Percentiles rank a stretch among this genome's conserved stretches.
Evolutionary conservation across 2,329 filamentous ascomycete species (phyloP).

Genomic region (Neonectria hederae): DNA sequence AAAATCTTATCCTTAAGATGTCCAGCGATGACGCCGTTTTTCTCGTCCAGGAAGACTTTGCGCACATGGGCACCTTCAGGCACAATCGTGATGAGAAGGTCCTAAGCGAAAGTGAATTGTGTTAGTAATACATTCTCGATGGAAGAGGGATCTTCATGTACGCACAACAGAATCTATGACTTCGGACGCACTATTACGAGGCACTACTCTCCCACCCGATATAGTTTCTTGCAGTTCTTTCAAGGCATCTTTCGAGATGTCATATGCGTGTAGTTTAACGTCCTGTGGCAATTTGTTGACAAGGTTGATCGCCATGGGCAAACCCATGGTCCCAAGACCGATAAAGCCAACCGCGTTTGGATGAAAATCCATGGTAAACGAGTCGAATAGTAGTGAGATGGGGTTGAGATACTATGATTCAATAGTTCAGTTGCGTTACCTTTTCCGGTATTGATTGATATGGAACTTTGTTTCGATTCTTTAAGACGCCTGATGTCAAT

Average conservation of each 20-base stretch:
- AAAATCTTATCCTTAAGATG: not conserved
- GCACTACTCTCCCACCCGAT: not conserved
- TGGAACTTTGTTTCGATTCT: not conserved
- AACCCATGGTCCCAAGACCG: slow-evolving; percentile 21
- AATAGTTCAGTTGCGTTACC: not conserved
- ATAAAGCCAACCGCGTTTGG: slow-evolving; percentile 8
- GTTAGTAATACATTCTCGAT: not conserved
- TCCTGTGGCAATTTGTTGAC: not conserved
- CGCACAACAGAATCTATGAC: not conserved
- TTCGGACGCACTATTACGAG: not conserved
- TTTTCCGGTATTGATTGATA: not conserved
- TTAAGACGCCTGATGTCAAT: not conserved
- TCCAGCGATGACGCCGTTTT: slow-evolving; percentile 2
- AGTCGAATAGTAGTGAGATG: not conserved
- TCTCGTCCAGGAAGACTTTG: slow-evolving; percentile 5
- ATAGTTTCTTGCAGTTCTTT: not conserved
- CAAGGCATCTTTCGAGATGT: slow-evolving; percentile 2
- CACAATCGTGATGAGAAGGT: slow-evolving; percentile 22
- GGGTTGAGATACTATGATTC: not conserved
- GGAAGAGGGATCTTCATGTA: not conserved
- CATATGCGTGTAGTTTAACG: not conserved
- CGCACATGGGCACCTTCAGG: slow-evolving; percentile 19
- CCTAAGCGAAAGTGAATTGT: not conserved
- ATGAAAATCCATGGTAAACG: not conserved
- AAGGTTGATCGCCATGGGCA: slow-evolving; percentile 19